Percentiles rank a stretch among this genome's conserved stretches.
Conservation (phyloP, 2,329 filamentous ascomycete species). For the Helminthosporium solani region DNA sequence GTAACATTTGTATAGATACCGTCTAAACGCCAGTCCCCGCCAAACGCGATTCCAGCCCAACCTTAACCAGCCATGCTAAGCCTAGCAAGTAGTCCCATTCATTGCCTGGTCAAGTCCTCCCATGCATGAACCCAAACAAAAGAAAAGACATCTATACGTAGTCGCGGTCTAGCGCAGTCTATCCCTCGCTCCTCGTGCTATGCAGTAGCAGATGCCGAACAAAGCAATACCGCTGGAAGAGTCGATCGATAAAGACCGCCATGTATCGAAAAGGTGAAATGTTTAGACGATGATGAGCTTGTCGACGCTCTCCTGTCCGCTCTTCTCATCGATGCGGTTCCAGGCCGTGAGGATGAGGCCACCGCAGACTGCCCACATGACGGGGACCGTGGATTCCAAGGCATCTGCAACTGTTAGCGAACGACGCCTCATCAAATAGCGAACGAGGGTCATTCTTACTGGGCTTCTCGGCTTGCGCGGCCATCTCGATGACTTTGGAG, state of each 20-base stretch:
- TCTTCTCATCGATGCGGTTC: conserved; percentile 32
- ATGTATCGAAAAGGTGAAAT: not conserved
- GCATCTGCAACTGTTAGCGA: conserved; percentile 10
- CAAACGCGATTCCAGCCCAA: not conserved
- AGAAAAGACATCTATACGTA: not conserved
- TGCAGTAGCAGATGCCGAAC: not conserved
- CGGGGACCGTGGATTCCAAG: conserved; percentile 33
- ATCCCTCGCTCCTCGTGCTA: not conserved
- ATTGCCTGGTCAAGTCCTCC: not conserved
- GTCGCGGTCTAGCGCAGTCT: not conserved
- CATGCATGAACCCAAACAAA: not conserved
- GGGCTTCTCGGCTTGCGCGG: conserved; percentile 32
- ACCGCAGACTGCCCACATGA: conserved; percentile 34
- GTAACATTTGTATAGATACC: not conserved
- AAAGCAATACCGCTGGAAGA: not conserved
- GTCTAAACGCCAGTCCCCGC: not conserved
- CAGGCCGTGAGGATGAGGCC: conserved; percentile 29
- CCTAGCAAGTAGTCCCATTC: not conserved
- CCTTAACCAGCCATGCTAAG: not conserved
- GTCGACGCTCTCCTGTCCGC: conserved; percentile 28
- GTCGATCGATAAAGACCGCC: not conserved
- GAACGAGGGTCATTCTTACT: conserved; percentile 14
- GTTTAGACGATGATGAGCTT: conserved; percentile 8
- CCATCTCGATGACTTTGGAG: conserved; percentile 32
- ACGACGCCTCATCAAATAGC: conserved; percentile 1